Conservation (phyloP, 805 yeast species). For the Torulaspora franciscae region DNA sequence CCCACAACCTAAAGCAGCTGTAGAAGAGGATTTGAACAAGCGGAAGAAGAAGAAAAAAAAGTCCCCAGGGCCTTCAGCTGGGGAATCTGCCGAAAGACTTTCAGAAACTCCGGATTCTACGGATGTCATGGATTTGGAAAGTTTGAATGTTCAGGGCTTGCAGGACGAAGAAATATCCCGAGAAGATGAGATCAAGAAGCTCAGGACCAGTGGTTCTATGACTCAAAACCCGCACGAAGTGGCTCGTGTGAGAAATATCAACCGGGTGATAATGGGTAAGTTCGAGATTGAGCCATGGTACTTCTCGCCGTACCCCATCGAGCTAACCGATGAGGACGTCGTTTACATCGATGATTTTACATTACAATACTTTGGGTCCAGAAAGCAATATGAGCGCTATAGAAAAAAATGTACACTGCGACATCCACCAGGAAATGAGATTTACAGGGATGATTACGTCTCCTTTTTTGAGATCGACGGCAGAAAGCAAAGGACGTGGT, state of each 20-base stretch:
- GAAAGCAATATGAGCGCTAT: constrained; percentile 88
- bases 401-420: constrained; percentile 79
- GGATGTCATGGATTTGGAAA: constrained; percentile 80
- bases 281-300: constrained; percentile 98
- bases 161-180: constrained; percentile 66
- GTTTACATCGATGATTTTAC: constrained; percentile 91
- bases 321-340: constrained; percentile 85
- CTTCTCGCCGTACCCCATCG: constrained; percentile 94
- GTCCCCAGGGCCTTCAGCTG: constrained; percentile 8
- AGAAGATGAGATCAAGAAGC: constrained; percentile 87
- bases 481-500: constrained; percentile 92
- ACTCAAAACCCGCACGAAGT: constrained; percentile 83
- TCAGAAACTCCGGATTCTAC: constrained; percentile 35
- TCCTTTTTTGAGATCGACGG: constrained; percentile 98
- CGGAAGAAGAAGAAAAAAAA: constrained; percentile 38
- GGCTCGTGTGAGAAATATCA: constrained; percentile 82
- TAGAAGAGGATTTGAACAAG: constrained; percentile 40
- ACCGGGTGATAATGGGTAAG: constrained; percentile 76
- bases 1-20: constrained; percentile 56
- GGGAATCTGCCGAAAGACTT: constrained; percentile 12
- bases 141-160: constrained; percentile 79
- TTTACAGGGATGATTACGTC: constrained; percentile 85
- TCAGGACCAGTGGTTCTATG: constrained; percentile 96
- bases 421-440: constrained; percentile 98
- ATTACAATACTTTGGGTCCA: constrained; percentile 79